Base-by-base conservation (phyloP, 75 land plant genomes). In the Isoetes taiwanensis region DNA sequence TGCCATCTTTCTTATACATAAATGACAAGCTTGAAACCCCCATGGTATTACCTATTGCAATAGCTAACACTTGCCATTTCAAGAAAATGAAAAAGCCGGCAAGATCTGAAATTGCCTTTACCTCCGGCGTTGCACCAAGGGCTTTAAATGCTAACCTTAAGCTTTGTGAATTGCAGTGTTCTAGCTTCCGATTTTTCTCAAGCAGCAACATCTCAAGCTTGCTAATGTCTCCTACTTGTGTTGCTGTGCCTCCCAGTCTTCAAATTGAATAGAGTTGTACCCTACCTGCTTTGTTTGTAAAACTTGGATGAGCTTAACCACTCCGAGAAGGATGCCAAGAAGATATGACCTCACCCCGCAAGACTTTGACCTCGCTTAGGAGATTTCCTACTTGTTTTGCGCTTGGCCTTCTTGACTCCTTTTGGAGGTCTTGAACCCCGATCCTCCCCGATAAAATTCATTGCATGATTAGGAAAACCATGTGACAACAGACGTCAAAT, bases 181-280 rank as follows among this genome's bases (percentile, higher is more conserved):
- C 98, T 90, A 93, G 83, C 72, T 87, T 93, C 32, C 86, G 66
- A 41, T 93, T 93, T 63, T 93, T 93, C 43, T 93, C 98, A 39
- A 93, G 89, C 39, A 93, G 72, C 56, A 93, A 73, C 2, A 85
- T 69, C 72, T 93, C 98, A 32, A 93, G 66, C 65, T 84, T 87
- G 62, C 86, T 90, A 79, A 93, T 93, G 59, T 93, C 98, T 63
- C 84, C 83, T 24, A 83, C 95, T 53, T 71, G 80, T 2, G 96
- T 81, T 57, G 98, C 98, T 29, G n/a, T n/a, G 73, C 65, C 57
- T 93, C 98, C 98, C 98, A 93, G 72, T 93, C 98, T 70, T 93
- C 98, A 41, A 85, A 79, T 65, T 93, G 95, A 32, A 93, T 82
- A 34, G 94, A 93, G 67, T 93, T 93, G 67, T 93, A 93, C 26